These are phyloP conservation scores for Mycogone perniciosa DNA, from an alignment of 2,329 filamentous ascomycete genomes.

Conservation along the genomic window DNA sequence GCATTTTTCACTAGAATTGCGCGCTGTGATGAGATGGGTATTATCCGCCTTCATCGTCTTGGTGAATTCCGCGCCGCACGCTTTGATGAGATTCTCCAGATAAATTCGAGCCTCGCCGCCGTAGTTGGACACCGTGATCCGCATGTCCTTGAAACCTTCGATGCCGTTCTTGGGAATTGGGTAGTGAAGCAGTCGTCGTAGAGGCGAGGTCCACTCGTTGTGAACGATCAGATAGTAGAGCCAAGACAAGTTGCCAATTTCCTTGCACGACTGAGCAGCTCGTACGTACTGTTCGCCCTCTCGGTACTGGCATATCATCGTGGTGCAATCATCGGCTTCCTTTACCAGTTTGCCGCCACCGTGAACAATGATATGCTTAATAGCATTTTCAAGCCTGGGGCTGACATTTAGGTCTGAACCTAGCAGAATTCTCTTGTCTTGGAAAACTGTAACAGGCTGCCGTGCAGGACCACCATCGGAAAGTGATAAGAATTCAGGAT, in stretches of 20 bases:
- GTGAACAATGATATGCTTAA: constrained; percentile 62
- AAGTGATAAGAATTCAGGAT: constrained; percentile 37
- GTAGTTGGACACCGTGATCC: constrained; percentile 92
- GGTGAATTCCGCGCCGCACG: constrained; percentile 81
- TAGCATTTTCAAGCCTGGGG: constrained; percentile 56
- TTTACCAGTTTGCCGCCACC: constrained; percentile 66
- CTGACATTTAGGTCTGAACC: constrained; percentile 68
- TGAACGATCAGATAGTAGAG: constrained; percentile 85
- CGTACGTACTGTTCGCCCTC: constrained; percentile 71
- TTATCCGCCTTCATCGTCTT: constrained; percentile 95
- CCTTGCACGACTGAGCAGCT: constrained; percentile 70
- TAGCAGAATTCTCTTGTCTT: constrained; percentile 70
- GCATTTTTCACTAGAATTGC: constrained; percentile 86
- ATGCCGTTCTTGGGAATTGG: constrained; percentile 73
- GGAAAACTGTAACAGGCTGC: constrained; percentile 65
- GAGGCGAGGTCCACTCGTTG: constrained; percentile 81
- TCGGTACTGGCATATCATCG: constrained; percentile 82
- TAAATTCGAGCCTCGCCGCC: constrained; percentile 90
- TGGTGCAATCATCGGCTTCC: constrained; percentile 64
- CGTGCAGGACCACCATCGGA: constrained; percentile 37
- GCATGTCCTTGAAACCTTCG: constrained; percentile 67
- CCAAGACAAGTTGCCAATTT: constrained; percentile 91
- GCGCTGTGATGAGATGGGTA: constrained; percentile 89
- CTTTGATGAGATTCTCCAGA: constrained; percentile 82
- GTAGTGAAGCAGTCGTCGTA: constrained; percentile 81